phyloP scores from a whole-genome alignment of 306 rosid species.

The Begonia peltatifolia region DNA sequence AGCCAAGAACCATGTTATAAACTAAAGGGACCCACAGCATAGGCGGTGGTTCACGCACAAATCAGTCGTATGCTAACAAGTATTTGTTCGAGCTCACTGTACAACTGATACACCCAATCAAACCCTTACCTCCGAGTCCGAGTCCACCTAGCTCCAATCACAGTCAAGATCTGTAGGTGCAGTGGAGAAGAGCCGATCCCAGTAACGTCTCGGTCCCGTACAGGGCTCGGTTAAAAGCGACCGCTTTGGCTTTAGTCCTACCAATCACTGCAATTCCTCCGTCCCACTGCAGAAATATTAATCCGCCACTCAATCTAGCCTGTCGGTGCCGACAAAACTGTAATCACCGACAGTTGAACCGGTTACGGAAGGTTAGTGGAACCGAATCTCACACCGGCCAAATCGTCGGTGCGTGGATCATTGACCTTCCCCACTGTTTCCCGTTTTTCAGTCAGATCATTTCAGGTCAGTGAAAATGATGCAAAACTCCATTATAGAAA shows the following conservation, averaged over 20 bases:
- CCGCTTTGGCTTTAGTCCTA: not conserved
- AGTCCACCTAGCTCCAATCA: not conserved
- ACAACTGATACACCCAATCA: too few species aligned
- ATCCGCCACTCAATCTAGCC: constrained; percentile 35
- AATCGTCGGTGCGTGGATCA: not conserved
- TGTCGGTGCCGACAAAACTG: constrained; percentile 63
- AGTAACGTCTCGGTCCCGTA: not conserved
- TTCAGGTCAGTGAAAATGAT: not conserved
- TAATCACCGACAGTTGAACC: constrained; percentile 9
- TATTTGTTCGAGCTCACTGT: too few species aligned
- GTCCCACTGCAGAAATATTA: not conserved
- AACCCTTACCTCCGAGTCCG: too few species aligned
- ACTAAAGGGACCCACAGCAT: too few species aligned
- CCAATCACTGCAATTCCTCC: constrained; percentile 6
- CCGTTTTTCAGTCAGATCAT: not conserved
- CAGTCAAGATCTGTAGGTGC: not conserved
- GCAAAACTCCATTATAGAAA: not conserved
- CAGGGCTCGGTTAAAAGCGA: too few species aligned
- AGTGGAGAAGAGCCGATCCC: not conserved
- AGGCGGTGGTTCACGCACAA: too few species aligned
- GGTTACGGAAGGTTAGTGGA: not conserved
- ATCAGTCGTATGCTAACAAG: too few species aligned
- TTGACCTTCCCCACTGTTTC: not conserved
- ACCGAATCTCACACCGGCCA: not conserved
- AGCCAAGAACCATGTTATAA: too few species aligned